Evolutionary conservation across 2,329 filamentous ascomycete genomes (phyloP), one percentile per base, ranked within the genome.

Genomic region (Penicillium glabrum): DNA sequence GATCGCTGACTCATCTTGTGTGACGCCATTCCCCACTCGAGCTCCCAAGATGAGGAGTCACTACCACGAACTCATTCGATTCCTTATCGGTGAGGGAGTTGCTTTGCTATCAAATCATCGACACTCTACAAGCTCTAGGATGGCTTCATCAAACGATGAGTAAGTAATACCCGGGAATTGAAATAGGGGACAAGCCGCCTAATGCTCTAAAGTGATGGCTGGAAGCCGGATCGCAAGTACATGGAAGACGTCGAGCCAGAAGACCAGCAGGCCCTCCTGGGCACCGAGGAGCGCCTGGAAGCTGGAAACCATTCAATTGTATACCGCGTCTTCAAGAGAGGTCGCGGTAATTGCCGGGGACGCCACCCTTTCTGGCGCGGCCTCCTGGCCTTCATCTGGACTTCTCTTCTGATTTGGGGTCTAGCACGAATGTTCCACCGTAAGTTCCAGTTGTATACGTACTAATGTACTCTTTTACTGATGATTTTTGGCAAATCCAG

Each of bases 181-280:
- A 6, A 19, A 16, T 1, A 16, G n/a, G 29, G 29, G 14, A 8
- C 14, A 11, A 7, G 6, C 16, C 13, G 23, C 24, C 56, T 63
- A 46, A 64, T 33, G 53, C 56, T 55, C 27, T 21, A 19, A 24
- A 57, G 61, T 27, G 46, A 59, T 21, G 39, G 48, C 50, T 46
- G 54, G 27, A 51, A 62, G 21, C 51, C 51, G 19, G 52, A 50
- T 14, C 29, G 46, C 46, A 49, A 52, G 14, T 53, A 59, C 19
- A 21, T 56, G 44, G 33, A 45, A 35, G 23, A 41, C 37, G 27
- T 51, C 19, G 46, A 63, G 24, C 26, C 41, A 7, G 60, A 60
- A 10, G 29, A 53, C 37, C 61, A 54, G 44, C 48, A 50, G 13
- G 53, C n/a, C 5, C 13, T 59, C 19, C 16, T 61, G 31, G 37